Evolutionary conservation across 192 early-diverging fungal genomes (phyloP), one percentile per base, ranked within the genome.

Genomic region (Dissophora ornata): DNA sequence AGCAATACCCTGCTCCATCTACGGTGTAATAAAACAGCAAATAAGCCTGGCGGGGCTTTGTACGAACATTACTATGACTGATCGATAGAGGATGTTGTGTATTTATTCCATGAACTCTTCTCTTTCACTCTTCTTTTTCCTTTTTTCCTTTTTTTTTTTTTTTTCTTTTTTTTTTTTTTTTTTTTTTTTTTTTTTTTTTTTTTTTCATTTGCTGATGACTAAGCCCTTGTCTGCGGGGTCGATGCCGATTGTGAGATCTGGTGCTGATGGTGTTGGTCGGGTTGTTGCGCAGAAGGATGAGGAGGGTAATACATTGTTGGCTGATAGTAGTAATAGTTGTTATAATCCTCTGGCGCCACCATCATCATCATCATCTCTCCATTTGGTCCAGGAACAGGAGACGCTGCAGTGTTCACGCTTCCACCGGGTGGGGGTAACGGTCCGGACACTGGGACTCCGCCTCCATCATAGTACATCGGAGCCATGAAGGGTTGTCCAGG

Each of bases 311-410:
- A 77, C 57, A 77, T 59, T 12, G 50, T 24, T 12, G 63, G 59
- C 15, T 41, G 73, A 46, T 77, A 77, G 46, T 77, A 77, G 40
- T 77, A 77, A 50, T 62, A 77, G 19, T 77, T 67, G 53, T 62
- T 77, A 47, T 67, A 77, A 9, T 77, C 73, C 46, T 77, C 73
- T 1, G 73, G 64, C 2, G 71, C 21, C 30, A 56, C 32, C 64
- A 77, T 62, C 73, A 77, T 75, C 63, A 75, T 58, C 69, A 71
- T 61, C 63, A 65, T 63, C 41, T 74, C 70, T 25, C 70, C 70
- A 4, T 30, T 40, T 7, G 62, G 28, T 15, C 66, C 66, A 12
- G 47, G 29, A 19, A 34, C 50, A 1, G 36, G 32, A 21, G 55
- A 28, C 5, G 54, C 65, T 28, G 68, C 32, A 22, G 51, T 52